These are phyloP conservation scores for Tolypocladium tundrense DNA, from an alignment of 2,329 filamentous ascomycete species.

Conservation along the genomic window DNA sequence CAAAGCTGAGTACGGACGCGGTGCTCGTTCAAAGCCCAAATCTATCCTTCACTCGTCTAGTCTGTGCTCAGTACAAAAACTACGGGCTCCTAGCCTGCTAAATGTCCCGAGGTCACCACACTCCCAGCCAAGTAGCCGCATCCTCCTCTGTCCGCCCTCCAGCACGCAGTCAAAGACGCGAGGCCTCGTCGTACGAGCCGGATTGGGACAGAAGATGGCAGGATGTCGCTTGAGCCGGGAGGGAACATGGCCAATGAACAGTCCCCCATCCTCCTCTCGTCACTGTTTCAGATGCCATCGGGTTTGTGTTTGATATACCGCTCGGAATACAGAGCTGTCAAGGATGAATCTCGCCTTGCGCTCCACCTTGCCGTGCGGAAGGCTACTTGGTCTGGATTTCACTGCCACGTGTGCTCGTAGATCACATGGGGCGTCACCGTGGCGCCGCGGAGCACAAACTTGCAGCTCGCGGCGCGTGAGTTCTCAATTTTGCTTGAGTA, in stretches of 20 bases:
- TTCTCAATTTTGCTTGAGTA: conserved; percentile 7
- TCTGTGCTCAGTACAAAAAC: neutral
- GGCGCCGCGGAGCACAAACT: neutral
- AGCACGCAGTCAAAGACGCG: conserved; percentile 3
- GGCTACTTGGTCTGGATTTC: neutral
- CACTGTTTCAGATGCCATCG: conserved; percentile 14
- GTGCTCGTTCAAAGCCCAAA: neutral
- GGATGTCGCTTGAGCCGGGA: conserved; percentile 21
- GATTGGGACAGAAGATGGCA: conserved; percentile 22
- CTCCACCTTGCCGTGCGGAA: conserved; percentile 65
- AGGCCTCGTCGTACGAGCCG: neutral
- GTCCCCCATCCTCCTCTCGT: conserved; percentile 24
- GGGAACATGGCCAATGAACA: conserved; percentile 33
- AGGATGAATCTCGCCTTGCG: conserved; percentile 66
- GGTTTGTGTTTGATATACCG: conserved; percentile 45
- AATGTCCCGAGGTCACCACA: conserved; percentile 33
- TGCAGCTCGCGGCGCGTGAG: neutral
- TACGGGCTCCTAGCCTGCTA: neutral
- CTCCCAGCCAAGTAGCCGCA: conserved; percentile 20
- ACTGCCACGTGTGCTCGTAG: neutral
- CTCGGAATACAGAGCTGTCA: conserved; percentile 68
- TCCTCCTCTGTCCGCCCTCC: conserved; percentile 14
- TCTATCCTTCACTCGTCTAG: neutral
- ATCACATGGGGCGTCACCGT: neutral
- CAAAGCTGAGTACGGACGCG: neutral